Base-by-base conservation (phyloP, 1,139 yeast genomes). In the Candida pseudocylindracea region DNA sequence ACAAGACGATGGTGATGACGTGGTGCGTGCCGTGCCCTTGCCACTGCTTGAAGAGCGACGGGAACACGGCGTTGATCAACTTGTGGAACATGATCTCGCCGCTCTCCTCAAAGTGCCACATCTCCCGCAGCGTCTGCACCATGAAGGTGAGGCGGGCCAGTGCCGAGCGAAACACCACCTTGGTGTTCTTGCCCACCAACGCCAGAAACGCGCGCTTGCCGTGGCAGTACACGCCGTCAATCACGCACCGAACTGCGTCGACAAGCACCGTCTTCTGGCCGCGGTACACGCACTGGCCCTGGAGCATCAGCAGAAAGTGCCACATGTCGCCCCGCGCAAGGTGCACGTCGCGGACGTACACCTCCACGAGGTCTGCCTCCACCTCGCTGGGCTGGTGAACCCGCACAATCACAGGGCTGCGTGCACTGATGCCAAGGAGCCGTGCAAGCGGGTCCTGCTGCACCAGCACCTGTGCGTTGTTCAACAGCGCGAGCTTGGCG, bases 91-190 rank as follows among this genome's bases (percentile, higher is more conserved):
- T 68, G 33, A 85, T 78, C 45, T 85, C 96, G 1, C 98, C 98
- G 42, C 76, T 78, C 45, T 85, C 95, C 51, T 88, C 96, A 50
- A 91, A 91, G 47, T 85, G 83, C 93, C 96, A 91, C 95, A 88
- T 91, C 45, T 91, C 99, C 30, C 76, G 63, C 1, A 95, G 79
- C 41, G 85, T 68, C 48, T 91, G 98, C 33, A 91, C 71, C 38
- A 91, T 59, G 33, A 85, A 79, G 10, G 83, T 67, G 37, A 85
- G 55, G 36, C 79, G 68, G 2, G 96, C 92, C 31, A 93, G 74
- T 43, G 88, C 95, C 1, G 94, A 80, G 33, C 98, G 61, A 46
- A 78, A 88, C 0, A 83, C 79, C 12, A 88, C 56, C 41, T 74
- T 74, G 4, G 98, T 85, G 27, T 68, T 61, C 11, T 67, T 67